phyloP scores from a whole-genome alignment of 306 rosid genomes.

The Fagus crenata region DNA sequence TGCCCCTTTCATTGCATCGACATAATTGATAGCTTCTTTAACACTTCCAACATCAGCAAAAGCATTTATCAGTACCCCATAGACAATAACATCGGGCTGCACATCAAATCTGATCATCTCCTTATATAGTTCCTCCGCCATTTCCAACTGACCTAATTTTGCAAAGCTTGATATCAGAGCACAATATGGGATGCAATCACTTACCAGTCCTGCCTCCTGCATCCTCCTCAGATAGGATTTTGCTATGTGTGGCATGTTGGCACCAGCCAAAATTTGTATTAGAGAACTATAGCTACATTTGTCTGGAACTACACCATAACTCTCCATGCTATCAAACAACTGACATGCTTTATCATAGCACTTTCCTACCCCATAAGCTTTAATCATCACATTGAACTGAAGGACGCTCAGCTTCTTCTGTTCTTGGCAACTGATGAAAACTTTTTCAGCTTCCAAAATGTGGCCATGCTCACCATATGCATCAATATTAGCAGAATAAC shows the following conservation, averaged over 20 bases:
- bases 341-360: conserved; percentile 53
- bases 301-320: conserved; percentile 54
- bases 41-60: conserved; percentile 71
- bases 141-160: conserved; percentile 61
- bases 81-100: conserved; percentile 65
- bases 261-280: conserved; percentile 65
- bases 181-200: conserved; percentile 66
- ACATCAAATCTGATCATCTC: conserved; percentile 63
- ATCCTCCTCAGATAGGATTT: conserved; percentile 58
- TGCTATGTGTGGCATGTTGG: conserved; percentile 64
- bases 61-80: conserved; percentile 69
- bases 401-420: conserved; percentile 54
- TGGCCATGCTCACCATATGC: conserved; percentile 72
- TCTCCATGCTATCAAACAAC: conserved; percentile 63
- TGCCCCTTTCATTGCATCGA: conserved; percentile 56
- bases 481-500: conserved; percentile 79
- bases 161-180: conserved; percentile 69
- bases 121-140: conserved; percentile 52
- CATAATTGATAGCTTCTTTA: conserved; percentile 53
- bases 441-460: conserved; percentile 68
- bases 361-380: conserved; percentile 75
- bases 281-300: conserved; percentile 69
- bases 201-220: conserved; percentile 70
- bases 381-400: conserved; percentile 90
- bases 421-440: conserved; percentile 66